These are phyloP conservation scores for Hypoxylon sp. DNA, from an alignment of 2,329 filamentous ascomycete genomes.

Conservation along the genomic window DNA sequence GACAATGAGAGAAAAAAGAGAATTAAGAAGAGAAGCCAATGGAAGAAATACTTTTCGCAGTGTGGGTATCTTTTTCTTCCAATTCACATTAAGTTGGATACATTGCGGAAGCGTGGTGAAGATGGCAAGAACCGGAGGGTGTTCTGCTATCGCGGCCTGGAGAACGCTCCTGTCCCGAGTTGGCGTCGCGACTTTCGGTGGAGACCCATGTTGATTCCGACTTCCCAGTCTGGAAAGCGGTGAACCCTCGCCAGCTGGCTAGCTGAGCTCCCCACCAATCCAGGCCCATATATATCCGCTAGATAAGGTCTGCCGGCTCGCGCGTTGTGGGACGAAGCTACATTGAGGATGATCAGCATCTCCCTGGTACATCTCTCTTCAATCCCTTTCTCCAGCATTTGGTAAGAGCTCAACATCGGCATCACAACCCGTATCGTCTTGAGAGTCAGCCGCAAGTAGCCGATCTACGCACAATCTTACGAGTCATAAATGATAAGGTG, in stretches of 20 bases:
- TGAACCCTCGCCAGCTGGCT: conserved; percentile 19
- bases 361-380: not conserved
- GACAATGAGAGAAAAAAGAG: conserved; percentile 13
- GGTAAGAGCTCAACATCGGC: conserved; percentile 10
- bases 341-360: conserved; percentile 17
- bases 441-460: not conserved
- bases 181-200: conserved; percentile 37
- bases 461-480: not conserved
- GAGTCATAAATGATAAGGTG: not conserved
- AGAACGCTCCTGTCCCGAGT: conserved; percentile 20
- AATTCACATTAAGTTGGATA: conserved; percentile 17
- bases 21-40: not conserved
- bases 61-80: conserved; percentile 13
- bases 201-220: conserved; percentile 30
- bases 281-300: not conserved
- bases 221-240: conserved; percentile 30
- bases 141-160: conserved; percentile 29
- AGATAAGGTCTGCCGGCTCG: not conserved
- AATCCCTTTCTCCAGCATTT: conserved; percentile 12
- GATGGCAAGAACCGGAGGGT: conserved; percentile 25
- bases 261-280: conserved; percentile 24
- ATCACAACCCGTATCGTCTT: conserved; percentile 19
- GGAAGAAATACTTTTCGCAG: conserved; percentile 4
- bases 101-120: conserved; percentile 28
- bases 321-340: conserved; percentile 12